Percentiles rank a stretch among this genome's conserved stretches.
phyloP scores from a whole-genome alignment of 2,329 filamentous ascomycete genomes.

The Aspergillus piperis region DNA sequence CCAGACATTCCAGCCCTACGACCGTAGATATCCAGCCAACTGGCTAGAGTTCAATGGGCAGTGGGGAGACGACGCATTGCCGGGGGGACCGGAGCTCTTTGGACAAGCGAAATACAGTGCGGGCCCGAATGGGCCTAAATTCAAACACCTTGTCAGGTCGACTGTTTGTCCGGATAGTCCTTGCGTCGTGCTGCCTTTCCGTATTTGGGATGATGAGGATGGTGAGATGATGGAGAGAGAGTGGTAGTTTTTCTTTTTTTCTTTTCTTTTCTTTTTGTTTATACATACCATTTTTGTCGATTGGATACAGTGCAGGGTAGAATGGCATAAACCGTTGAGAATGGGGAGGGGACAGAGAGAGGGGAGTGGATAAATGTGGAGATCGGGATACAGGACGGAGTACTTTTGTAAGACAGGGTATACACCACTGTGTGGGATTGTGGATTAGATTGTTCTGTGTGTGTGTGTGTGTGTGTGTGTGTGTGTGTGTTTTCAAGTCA shows the following conservation, averaged over 20 bases:
- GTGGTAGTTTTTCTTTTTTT: not conserved
- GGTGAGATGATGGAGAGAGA: conserved; percentile 9
- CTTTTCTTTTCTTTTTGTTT: too few relatives aligned
- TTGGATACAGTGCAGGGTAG: not conserved
- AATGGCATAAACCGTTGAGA: not conserved
- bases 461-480: too few relatives aligned
- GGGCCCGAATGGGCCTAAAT: conserved; percentile 63
- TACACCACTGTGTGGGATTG: not conserved
- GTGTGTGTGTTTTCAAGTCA: not conserved
- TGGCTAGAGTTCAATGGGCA: conserved; percentile 60
- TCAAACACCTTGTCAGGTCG: conserved; percentile 59
- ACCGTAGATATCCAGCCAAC: conserved; percentile 49
- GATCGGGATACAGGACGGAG: not conserved
- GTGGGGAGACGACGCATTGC: conserved; percentile 65
- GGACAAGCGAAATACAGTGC: conserved; percentile 58
- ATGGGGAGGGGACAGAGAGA: not conserved
- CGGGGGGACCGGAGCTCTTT: conserved; percentile 51
- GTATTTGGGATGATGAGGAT: conserved; percentile 19
- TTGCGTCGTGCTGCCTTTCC: conserved; percentile 48
- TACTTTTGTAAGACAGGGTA: not conserved
- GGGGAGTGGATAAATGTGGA: not conserved
- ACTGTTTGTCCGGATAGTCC: conserved; percentile 58
- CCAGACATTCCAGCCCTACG: conserved; percentile 51
- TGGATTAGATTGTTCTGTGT: not conserved
- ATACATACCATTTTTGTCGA: not conserved